phyloP scores from a whole-genome alignment of 2,329 filamentous ascomycete genomes.

The Hypomyces rosellus region DNA sequence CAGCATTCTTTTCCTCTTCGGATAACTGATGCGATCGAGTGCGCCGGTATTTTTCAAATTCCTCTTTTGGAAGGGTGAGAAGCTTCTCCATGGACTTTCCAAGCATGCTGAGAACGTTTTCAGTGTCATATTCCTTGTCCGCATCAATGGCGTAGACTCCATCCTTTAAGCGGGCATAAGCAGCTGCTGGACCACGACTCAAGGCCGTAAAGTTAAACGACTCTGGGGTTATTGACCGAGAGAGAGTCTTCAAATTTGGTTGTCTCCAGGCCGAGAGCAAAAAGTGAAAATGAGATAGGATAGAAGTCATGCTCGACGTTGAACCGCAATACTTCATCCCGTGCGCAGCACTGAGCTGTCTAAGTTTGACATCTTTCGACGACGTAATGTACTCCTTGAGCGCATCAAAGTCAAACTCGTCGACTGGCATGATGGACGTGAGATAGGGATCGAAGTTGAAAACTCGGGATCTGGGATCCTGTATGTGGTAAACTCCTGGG shows the following conservation, averaged over 20 bases:
- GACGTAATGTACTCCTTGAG: constrained; percentile 86
- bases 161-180: constrained; percentile 76
- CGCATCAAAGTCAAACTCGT: constrained; percentile 86
- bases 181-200: constrained; percentile 65
- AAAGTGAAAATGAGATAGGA: constrained; percentile 86
- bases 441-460: constrained; percentile 98
- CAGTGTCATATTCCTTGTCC: constrained; percentile 82
- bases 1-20: constrained; percentile 63
- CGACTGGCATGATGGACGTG: constrained; percentile 83
- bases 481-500: constrained; percentile 82
- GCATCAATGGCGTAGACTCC: constrained; percentile 92
- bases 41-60: constrained; percentile 79
- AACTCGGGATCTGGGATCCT: constrained; percentile 79
- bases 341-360: constrained; percentile 59
- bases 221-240: constrained; percentile 57
- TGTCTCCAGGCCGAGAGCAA: constrained; percentile 78
- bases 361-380: constrained; percentile 70
- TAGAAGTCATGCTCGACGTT: constrained; percentile 91
- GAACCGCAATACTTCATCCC: constrained; percentile 84
- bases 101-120: constrained; percentile 83
- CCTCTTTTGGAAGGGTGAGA: constrained; percentile 71
- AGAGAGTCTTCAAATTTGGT: constrained; percentile 61
- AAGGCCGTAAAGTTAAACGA: constrained; percentile 65
- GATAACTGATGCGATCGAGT: constrained; percentile 61
- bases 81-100: constrained; percentile 97